phyloP scores from a whole-genome alignment of 1,284 basidiomycete species.

The Athelia psychrophila region DNA sequence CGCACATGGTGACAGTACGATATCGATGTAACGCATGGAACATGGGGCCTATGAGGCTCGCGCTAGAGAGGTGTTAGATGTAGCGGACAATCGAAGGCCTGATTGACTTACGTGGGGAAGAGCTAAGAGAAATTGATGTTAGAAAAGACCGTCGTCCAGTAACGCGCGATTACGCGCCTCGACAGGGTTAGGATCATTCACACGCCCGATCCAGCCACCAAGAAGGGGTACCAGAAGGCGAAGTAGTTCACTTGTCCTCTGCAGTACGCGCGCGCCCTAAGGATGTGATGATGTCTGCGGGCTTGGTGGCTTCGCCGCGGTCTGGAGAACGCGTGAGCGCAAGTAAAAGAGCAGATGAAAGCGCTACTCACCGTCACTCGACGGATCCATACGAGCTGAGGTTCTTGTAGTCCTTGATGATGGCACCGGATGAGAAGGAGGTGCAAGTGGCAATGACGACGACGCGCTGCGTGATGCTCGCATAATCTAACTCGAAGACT shows the following conservation, averaged over 20 bases:
- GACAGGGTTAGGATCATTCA: conserved; percentile 44
- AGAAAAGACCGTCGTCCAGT: too few relatives aligned
- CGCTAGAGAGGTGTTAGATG: too few relatives aligned
- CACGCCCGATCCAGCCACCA: conserved; percentile 36
- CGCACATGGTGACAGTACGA: conserved; percentile 12
- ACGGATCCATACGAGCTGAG: too few relatives aligned
- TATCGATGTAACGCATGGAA: too few relatives aligned
- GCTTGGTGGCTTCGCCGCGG: conserved; percentile 32
- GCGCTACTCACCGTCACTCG: conserved; percentile 19
- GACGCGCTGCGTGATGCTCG: conserved; percentile 34
- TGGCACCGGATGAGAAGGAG: conserved; percentile 25
- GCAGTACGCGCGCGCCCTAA: conserved; percentile 48
- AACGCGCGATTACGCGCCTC: conserved; percentile 29
- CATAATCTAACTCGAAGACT: conserved; percentile 38
- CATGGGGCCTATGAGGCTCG: too few relatives aligned
- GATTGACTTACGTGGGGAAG: conserved; percentile 29
- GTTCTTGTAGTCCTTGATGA: conserved; percentile 36
- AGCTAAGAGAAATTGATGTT: conserved; percentile 19
- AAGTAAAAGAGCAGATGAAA: neutral
- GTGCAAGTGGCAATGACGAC: conserved; percentile 29
- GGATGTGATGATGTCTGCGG: conserved; percentile 36
- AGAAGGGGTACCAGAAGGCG: conserved; percentile 40
- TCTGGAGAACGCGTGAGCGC: conserved; percentile 17
- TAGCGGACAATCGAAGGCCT: too few relatives aligned
- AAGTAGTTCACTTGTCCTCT: conserved; percentile 41